Evolutionary conservation across 1,284 basidiomycete species (phyloP), one percentile per base, ranked within the genome.

Genomic region (Ceratobasidium sp.): DNA sequence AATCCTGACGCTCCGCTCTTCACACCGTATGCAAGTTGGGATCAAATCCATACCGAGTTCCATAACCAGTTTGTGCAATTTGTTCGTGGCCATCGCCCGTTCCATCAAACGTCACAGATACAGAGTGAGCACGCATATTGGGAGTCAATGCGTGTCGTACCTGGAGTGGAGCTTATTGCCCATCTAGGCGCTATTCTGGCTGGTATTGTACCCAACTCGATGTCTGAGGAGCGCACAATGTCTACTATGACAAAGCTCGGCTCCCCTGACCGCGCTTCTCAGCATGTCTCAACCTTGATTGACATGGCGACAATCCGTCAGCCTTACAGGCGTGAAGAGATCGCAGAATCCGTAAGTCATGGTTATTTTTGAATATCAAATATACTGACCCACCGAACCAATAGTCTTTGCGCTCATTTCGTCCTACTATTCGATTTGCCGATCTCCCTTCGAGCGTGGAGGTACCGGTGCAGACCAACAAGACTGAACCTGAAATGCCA

Each of bases 181-280:
- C n/a, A 57, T 20, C 28, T 70, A 6, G 68, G 68, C 5, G 40
- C 59, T 42, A 3, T 44, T 17, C 15, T 70, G 6, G 42, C 15
- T 42, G 56, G 68, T 38, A 6, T 59, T 23, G 33, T 38, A 44
- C 6, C 83, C 20, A 86, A 85, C 80, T 86, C 84, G 0, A 86
- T 86, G 85, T 80, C 84, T 5, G 85, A 86, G 65, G 85, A 86
- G 78, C 81, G 83, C 3, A 86, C 85, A 23, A 83, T 81, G 38
- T 86, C 85, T 9, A 83, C 79, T 1, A 82, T 87, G 62, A 85
- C 84, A 7, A 85, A 84, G 83, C 79, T 84, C 50, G 85, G 85
- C 71, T 81, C 82, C 61, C 83, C 38, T 9, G 69, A 73, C 12
- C 82, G 83, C 20, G 80, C 80, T 62, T 42, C 33, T 44, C 64